These are phyloP conservation scores for Acer campestre DNA, from an alignment of 345 rosid species.

Conservation along the genomic window DNA sequence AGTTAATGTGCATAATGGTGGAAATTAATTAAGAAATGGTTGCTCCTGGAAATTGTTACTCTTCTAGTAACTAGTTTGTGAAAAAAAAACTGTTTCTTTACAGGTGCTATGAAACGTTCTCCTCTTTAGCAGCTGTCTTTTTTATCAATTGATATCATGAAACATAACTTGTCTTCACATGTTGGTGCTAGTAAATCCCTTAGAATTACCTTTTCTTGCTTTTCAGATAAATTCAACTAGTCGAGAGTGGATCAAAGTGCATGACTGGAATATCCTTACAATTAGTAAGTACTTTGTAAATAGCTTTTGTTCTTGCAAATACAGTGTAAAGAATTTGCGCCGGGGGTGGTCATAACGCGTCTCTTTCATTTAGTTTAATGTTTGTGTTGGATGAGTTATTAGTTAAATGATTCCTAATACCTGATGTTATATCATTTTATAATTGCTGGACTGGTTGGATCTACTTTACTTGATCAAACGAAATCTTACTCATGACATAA, in stretches of 20 bases:
- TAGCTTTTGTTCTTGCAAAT: not conserved
- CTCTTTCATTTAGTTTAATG: not conserved
- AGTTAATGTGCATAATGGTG: not conserved
- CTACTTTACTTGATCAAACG: not conserved
- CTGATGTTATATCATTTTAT: not conserved
- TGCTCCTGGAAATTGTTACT: not conserved
- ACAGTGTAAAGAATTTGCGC: not conserved
- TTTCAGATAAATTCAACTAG: constrained; percentile 60
- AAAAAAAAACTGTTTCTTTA: not conserved
- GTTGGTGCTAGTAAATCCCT: not conserved
- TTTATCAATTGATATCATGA: not conserved
- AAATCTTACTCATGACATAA: not conserved
- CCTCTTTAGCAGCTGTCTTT: not conserved
- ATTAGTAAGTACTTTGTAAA: constrained; percentile 39
- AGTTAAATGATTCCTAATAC: not conserved
- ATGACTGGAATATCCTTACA: constrained; percentile 59
- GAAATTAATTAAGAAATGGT: not conserved
- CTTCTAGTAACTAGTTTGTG: not conserved
- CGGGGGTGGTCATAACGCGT: not conserved
- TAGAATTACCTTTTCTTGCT: not conserved
- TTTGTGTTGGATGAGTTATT: constrained; percentile 2
- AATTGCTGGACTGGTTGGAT: not conserved
- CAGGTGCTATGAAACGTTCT: not conserved
- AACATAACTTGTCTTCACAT: not conserved
- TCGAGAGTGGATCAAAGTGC: constrained; percentile 69